Base-by-base conservation (phyloP, 176 grass and related monocot species). In the Echinochloa phyllopogon region DNA sequence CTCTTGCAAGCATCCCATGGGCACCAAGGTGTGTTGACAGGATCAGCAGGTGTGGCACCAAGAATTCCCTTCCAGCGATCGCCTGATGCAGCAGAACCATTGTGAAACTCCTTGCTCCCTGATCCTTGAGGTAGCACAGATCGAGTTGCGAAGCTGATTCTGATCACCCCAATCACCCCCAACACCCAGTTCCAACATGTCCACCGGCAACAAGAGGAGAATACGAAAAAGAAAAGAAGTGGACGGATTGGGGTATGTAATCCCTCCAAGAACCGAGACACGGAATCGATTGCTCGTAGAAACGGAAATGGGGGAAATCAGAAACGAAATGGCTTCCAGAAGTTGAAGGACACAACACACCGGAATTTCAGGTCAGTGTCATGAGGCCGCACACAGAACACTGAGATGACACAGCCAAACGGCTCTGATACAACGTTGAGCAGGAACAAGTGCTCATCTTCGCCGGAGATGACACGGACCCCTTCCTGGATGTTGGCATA, bases 51-150 rank as follows among this genome's bases (percentile, higher is more conserved):
- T 2, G 10, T 49, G 23, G 78, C 78, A 75, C 77, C 78, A 81
- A 81, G 78, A 82, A 81, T 75, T n/a, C 77, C 78, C 78, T 75
- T 75, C 69, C 48, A 81, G 13, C 1, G 14, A 44, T 76, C 69
- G 43, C 25, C 11, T 6, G 44, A 27, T 49, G 68, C 42, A 3
- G 41, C 68, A 25, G 42, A 65, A 56, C 24, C 47, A 81, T 51
- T 61, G 13, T 52, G 53, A 74, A 74, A 55, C 13, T 21, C 51
- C 23, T 55, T 79, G 5, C 55, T 75, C 2, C 82, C 9, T 38
- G 60, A 39, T 38, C 57, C 63, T 11, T 69, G 17, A 40, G 21
- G 55, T 15, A 12, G 18, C 74, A 23, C 27, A 27, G n/a, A n/a
- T n/a, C n/a, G 53, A 50, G 50, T 23, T 63, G 36, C n/a, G 24